Evolutionary conservation across 164 flowering plant genomes (phyloP), one percentile per base, ranked within the genome.

Genomic region (Platanus orientalis): DNA sequence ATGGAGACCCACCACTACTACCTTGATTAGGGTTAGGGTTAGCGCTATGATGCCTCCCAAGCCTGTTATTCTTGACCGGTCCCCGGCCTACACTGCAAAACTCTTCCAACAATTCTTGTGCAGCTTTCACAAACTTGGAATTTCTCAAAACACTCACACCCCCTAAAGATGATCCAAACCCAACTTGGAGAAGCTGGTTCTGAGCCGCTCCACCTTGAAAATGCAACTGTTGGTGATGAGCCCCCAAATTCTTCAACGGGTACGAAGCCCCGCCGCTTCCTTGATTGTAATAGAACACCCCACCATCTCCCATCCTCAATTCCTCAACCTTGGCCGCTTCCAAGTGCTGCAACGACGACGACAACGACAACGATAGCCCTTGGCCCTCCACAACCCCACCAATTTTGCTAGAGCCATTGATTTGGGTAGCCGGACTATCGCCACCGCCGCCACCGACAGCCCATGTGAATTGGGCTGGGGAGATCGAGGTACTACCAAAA

Each of bases 81-180:
- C 86, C 88, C 39, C 86, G 84, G 54, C 96, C 96, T 39, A 91
- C 91, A 68, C 86, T 85, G 65, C 97, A 91, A 58, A 88, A 87
- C 57, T 91, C 97, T 61, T 87, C 96, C 61, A 91, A 56, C 78
- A 91, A 66, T 60, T 91, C 90, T 68, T 82, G 91, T 0, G 96
- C 83, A 3, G 93, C 73, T 61, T 83, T 88, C 28, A 70, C 70
- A 69, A 84, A 88, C 80, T 76, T 83, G 0, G 96, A 86, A 70
- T 76, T 85, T 67, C 88, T 87, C 72, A 91, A 49, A 19, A 76
- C 72, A 64, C 80, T 80, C 16, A 60, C 36, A 19, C 54, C 55
- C 11, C 67, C 63, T 1, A 58, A 29, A 0, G 79, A 62, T 6
- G 87, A 74, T 2, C 81, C 79, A 59, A 57, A 81, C 32, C 87